Percentiles rank a stretch among this genome's conserved stretches.
These are phyloP conservation scores for Chytridium lagenaria DNA, from an alignment of 371 early-diverging fungal genomes.

Conservation along the genomic window DNA sequence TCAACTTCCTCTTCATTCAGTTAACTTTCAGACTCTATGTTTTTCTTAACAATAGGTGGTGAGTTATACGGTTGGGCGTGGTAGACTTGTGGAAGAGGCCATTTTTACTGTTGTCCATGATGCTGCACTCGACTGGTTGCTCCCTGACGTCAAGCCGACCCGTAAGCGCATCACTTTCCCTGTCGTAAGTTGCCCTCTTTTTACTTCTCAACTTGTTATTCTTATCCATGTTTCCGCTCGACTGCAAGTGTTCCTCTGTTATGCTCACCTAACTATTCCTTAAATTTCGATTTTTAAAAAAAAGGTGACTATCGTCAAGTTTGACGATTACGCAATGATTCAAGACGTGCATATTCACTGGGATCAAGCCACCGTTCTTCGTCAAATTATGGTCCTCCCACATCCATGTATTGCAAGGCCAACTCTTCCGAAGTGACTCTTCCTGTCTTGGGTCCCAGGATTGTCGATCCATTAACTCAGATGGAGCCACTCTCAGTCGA, in stretches of 20 bases:
- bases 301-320: constrained; percentile 43
- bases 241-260: too few species aligned
- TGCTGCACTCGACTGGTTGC: constrained; percentile 49
- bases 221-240: neutral
- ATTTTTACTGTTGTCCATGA: constrained; percentile 53
- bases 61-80: neutral
- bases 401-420: constrained; percentile 54
- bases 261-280: too few species aligned
- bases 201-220: neutral
- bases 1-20: too few species aligned
- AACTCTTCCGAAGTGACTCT: constrained; percentile 49
- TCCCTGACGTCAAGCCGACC: constrained; percentile 56
- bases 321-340: constrained; percentile 41
- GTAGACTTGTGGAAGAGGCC: constrained; percentile 42
- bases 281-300: too few species aligned
- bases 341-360: constrained; percentile 47
- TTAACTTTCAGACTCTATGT: neutral
- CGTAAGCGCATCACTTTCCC: constrained; percentile 42
- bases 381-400: constrained; percentile 55
- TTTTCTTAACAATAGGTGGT: neutral
- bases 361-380: constrained; percentile 59
- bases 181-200: constrained; percentile 32
- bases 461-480: constrained; percentile 40
- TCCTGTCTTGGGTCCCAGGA: constrained; percentile 46
- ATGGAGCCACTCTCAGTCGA: too few species aligned